Evolutionary conservation across 352 stramenopile species (phyloP), one percentile per base, ranked within the genome.

Genomic region (Pythium folliculosum): DNA sequence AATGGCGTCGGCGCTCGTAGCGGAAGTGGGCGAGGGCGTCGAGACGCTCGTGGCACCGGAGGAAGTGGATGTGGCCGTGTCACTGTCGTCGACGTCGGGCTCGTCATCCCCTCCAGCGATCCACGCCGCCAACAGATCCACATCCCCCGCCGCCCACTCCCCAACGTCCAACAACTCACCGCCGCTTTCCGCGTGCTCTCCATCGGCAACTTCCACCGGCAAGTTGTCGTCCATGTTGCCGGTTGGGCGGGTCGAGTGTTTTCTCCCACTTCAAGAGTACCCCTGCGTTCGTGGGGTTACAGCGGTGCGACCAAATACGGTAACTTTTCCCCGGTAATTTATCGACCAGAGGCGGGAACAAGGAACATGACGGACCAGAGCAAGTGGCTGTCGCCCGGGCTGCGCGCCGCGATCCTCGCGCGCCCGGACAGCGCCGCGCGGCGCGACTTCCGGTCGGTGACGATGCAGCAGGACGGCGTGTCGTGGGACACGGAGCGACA

Each of bases 401-500:
- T 71, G 40, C 65, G 65, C 51, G 56, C 27, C 0, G 30, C 65
- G 48, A 65, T 71, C 40, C 56, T 66, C 27, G 21, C 44, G 56
- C 44, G 21, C 3, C 51, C 17, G 9, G 54, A 38, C 23, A 67
- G 27, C 48, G 51, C 44, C 27, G 10, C 27, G 13, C 30, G 58
- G 22, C 37, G 23, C 45, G 35, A 32, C 35, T 88, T 88, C 65
- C 70, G 72, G 32, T 89, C 80, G 9, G 72, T 77, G 32, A 89
- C 82, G 21, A 73, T 82, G n/a, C 47, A 65, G 6, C 62, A 80
- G 51, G 77, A 71, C n/a, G 64, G 76, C 1, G 66, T 91, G 2
- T 66, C 78, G 25, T 92, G 84, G 84, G 56, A 56, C 19, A 62
- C 81, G 7, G 85, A 93, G 70, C 75, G 73, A 52, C 77, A 91